Evolutionary conservation across 352 stramenopile genomes (phyloP).

Genomic region (Phytophthora hibernalis): DNA sequence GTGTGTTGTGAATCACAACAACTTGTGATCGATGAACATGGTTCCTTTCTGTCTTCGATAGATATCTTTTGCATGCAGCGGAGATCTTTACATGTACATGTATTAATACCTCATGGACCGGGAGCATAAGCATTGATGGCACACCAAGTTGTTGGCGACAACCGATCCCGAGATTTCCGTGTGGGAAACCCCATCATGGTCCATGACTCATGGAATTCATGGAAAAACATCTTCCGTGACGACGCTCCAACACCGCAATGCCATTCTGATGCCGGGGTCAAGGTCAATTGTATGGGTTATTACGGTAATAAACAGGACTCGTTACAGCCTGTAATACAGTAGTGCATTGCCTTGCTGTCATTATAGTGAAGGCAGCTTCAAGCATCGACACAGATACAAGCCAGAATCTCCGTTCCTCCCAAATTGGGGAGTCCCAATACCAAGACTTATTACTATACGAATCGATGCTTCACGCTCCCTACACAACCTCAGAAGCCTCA

Average conservation of each 20-base stretch:
- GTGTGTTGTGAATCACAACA: too few species aligned
- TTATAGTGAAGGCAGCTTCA: background rate
- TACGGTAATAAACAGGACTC: too few species aligned
- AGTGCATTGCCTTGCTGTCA: background rate
- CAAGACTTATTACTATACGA: constrained; percentile 38
- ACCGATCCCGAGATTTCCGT: constrained; percentile 18
- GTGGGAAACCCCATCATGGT: background rate
- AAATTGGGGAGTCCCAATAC: too few species aligned
- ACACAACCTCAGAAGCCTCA: constrained; percentile 63
- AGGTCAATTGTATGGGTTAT: too few species aligned
- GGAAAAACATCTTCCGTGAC: background rate
- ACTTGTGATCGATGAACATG: constrained; percentile 31
- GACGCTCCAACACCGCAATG: too few species aligned
- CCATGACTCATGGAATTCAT: too few species aligned
- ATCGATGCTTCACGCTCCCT: constrained; percentile 24
- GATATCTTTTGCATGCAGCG: too few species aligned
- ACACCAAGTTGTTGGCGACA: too few species aligned
- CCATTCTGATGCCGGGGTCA: too few species aligned
- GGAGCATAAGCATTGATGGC: too few species aligned
- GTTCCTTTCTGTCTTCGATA: constrained; percentile 24
- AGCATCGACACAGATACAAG: background rate
- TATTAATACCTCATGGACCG: too few species aligned
- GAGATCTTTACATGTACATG: background rate
- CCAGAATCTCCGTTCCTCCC: constrained; percentile 5
- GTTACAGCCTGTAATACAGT: too few species aligned